Conservation (phyloP, 305 asterid species). For the Fraxinus dipetala region DNA sequence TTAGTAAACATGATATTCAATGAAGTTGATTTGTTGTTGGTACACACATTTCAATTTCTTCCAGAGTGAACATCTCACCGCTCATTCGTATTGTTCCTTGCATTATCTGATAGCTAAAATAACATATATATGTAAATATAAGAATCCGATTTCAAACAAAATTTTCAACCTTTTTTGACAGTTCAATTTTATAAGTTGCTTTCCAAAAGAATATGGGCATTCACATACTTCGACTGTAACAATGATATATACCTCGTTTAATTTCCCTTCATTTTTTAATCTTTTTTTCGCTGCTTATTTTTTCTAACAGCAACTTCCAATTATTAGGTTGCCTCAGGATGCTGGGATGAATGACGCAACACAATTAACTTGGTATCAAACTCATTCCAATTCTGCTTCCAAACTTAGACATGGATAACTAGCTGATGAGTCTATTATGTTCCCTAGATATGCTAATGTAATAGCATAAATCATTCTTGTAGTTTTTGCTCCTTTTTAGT, state of each 20-base stretch:
- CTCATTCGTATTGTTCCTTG: background rate
- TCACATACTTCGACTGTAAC: background rate
- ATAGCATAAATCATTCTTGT: background rate
- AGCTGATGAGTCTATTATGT: background rate
- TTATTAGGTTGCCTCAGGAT: conserved; percentile 79
- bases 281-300: background rate
- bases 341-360: conserved; percentile 84
- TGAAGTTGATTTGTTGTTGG: background rate
- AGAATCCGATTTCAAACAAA: background rate
- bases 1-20: background rate
- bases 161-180: background rate
- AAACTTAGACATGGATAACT: background rate
- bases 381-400: conserved; percentile 5
- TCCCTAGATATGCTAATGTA: background rate
- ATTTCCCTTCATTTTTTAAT: background rate
- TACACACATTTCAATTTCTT: background rate
- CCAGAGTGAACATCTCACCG: background rate
- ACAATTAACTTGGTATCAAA: conserved; percentile 71
- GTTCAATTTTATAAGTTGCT: conserved; percentile 5
- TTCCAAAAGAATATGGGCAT: background rate
- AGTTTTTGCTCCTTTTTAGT: background rate
- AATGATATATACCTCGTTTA: background rate
- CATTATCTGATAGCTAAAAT: background rate
- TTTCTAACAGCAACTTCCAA: conserved; percentile 15
- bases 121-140: background rate